phyloP scores from a whole-genome alignment of 1,139 yeast genomes.

The Saccharomycopsis crataegensis region DNA sequence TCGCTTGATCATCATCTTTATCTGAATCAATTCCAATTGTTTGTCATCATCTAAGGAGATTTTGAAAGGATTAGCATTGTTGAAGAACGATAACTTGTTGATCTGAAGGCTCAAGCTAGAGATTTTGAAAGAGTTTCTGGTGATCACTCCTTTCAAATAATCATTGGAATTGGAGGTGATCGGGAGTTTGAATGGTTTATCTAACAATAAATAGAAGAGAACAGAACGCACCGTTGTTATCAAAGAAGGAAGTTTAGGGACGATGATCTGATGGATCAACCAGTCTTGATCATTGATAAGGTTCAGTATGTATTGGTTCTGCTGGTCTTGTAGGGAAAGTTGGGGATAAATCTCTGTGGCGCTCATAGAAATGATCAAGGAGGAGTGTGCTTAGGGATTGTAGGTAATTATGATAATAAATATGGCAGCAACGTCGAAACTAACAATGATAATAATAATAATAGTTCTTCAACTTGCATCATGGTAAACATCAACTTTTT shows the following conservation, averaged over 20 bases:
- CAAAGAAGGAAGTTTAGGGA: slow-evolving; percentile 17
- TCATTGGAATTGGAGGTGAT: slow-evolving; percentile 18
- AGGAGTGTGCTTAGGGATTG: too few species aligned
- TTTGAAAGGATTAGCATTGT: slow-evolving; percentile 10
- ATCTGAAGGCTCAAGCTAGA: slow-evolving; percentile 6
- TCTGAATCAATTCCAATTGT: slow-evolving; percentile 11
- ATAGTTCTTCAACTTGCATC: too few species aligned
- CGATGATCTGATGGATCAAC: slow-evolving; percentile 14
- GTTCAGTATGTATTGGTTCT: slow-evolving; percentile 1
- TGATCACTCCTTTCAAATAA: slow-evolving; percentile 14
- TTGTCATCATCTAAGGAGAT: slow-evolving; percentile 5
- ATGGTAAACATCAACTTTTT: too few species aligned
- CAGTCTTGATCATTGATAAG: slow-evolving; percentile 17
- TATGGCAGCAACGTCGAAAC: too few species aligned
- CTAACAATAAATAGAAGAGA: slow-evolving; percentile 10
- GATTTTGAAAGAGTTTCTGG: slow-evolving; percentile 13
- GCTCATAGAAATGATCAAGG: not conserved
- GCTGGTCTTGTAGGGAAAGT: not conserved
- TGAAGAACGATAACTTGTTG: slow-evolving; percentile 11
- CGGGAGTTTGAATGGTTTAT: slow-evolving; percentile 17
- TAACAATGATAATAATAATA: too few species aligned
- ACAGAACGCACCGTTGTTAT: slow-evolving; percentile 11
- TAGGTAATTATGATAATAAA: too few species aligned
- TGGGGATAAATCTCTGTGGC: slow-evolving; percentile 8
- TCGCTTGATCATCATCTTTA: slow-evolving; percentile 5